Evolutionary conservation across 2,329 filamentous ascomycete genomes (phyloP).

Genomic region (Emergomyces pasteurianus): DNA sequence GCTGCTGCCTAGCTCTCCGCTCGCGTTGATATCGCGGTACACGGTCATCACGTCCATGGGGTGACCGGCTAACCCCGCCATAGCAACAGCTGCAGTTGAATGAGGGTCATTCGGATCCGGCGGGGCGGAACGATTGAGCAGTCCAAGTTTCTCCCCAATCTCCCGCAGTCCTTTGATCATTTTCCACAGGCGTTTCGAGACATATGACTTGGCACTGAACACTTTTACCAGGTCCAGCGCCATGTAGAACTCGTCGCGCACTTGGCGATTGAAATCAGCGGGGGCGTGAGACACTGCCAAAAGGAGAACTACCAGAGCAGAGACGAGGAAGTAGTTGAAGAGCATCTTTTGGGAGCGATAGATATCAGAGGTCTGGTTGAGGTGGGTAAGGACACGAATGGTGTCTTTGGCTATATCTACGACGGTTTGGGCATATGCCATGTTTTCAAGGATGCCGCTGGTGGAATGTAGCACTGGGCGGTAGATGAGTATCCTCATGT

Average conservation of each 20-base stretch:
- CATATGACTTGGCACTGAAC: slow-evolving; percentile 49
- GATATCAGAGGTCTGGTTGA: slow-evolving; percentile 51
- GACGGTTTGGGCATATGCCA: slow-evolving; percentile 57
- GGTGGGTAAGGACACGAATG: slow-evolving; percentile 46
- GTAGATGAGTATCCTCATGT: slow-evolving; percentile 81
- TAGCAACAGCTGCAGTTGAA: slow-evolving; percentile 51
- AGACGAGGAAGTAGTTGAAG: slow-evolving; percentile 57
- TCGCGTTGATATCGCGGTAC: slow-evolving; percentile 26
- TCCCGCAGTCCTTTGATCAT: slow-evolving; percentile 53
- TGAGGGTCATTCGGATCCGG: slow-evolving; percentile 42
- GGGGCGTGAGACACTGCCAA: slow-evolving; percentile 54
- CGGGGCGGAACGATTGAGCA: slow-evolving; percentile 30
- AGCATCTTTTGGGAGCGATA: slow-evolving; percentile 52
- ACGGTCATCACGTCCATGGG: slow-evolving; percentile 46
- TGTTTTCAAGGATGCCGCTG: slow-evolving; percentile 67
- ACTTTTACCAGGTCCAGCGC: slow-evolving; percentile 52
- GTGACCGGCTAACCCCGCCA: slow-evolving; percentile 54
- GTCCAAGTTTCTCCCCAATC: slow-evolving; percentile 49
- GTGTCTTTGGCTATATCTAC: slow-evolving; percentile 56
- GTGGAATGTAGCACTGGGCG: slow-evolving; percentile 77
- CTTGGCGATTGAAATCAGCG: slow-evolving; percentile 45
- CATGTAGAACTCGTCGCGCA: slow-evolving; percentile 57
- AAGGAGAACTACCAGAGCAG: slow-evolving; percentile 51
- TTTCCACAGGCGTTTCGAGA: slow-evolving; percentile 52
- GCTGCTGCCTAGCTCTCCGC: slow-evolving; percentile 37